Base-by-base conservation (phyloP, 2,329 filamentous ascomycete genomes). In the Cylindrodendrum hubeiense region DNA sequence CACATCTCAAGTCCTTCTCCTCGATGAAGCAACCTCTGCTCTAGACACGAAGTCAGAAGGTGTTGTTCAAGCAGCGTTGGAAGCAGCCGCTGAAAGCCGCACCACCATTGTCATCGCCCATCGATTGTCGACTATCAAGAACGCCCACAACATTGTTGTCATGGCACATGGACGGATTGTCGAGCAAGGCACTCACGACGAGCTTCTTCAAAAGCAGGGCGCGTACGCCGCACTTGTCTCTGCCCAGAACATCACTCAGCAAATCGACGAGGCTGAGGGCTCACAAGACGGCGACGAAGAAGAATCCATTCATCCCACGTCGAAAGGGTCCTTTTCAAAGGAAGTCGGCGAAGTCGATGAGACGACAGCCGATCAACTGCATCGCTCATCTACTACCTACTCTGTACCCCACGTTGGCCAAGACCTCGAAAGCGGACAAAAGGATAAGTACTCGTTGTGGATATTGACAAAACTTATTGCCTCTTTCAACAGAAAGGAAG, bases 61-160 rank as follows among this genome's bases (percentile, higher is more conserved):
- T 2, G 78, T 83, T 19, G 85, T 88, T 2, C 85, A 87, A 67
- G 74, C 78, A 24, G 85, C 84, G 0, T 78, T 87, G 22, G 80
- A 83, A 58, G 77, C 78, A 6, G 79, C 88, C 1, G 85, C 86
- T 0, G 75, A 80, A 37, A 82, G 83, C 21, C 80, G 88, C 12
- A 91, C 89, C 0, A 90, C 87, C 0, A 86, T 91, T 47, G 81
- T 87, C 7, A 87, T 90, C 58, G 88, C 89, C 0, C 86, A 88
- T 73, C 79, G 87, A 2, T 79, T 90, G 0, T 87, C 85, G 0
- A 90, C 88, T 0, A 86, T 90, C 67, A 85, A 83, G 67, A 82
- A 88, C 59, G 90, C 90, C 0, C 85, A 90, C 67, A 83, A 86
- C 50, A 90, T 91, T 43, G 77, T 90, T 7, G 88, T 91, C 3